Conservation (phyloP, 345 rosid genomes). For the Citrus hindsii region DNA sequence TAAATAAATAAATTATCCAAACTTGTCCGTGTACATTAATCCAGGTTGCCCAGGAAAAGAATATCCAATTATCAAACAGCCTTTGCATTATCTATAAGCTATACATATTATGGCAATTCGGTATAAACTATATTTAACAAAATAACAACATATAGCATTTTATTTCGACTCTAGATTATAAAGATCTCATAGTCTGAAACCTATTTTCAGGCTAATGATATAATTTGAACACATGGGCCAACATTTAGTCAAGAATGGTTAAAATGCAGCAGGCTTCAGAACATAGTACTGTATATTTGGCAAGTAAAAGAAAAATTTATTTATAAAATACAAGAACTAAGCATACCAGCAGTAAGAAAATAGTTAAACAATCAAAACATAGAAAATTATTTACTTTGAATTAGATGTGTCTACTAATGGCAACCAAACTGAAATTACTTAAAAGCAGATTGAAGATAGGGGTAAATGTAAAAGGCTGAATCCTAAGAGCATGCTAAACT, state of each 20-base stretch:
- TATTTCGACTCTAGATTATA: background rate
- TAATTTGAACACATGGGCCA: background rate
- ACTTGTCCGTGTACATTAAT: background rate
- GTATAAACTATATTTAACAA: background rate
- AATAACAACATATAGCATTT: background rate
- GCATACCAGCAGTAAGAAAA: background rate
- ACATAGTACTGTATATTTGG: background rate
- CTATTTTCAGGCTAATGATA: background rate
- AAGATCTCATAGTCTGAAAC: background rate
- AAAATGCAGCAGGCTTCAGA: background rate
- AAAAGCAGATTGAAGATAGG: background rate
- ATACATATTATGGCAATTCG: background rate
- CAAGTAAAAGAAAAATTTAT: background rate
- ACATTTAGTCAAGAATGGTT: background rate
- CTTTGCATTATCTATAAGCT: background rate
- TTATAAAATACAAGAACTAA: constrained; percentile 9
- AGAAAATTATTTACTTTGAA: background rate
- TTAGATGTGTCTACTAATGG: background rate
- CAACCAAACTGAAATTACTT: background rate
- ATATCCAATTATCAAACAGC: background rate
- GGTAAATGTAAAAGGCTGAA: background rate
- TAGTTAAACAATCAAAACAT: background rate
- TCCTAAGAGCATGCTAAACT: background rate
- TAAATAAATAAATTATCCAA: too few species aligned
- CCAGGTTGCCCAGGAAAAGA: background rate